A percentile compares a stretch with the other conserved stretches of the same genome.
phyloP scores from a whole-genome alignment of 306 rosid genomes.

The Cicer judaicum region DNA sequence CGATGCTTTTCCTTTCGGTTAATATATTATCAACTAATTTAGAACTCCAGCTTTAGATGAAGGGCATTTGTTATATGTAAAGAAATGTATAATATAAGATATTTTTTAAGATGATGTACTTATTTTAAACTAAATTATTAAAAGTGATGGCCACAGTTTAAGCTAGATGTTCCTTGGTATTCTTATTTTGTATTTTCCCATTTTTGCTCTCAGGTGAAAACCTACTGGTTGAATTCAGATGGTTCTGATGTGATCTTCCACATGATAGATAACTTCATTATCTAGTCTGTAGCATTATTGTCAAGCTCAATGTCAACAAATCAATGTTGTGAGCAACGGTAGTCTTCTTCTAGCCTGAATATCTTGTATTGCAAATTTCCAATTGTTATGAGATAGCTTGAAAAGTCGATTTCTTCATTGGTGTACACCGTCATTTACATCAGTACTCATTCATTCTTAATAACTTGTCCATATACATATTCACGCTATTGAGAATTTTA shows the following conservation, averaged over 20 bases:
- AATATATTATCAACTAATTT: conserved; percentile 9
- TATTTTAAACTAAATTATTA: conserved; percentile 10
- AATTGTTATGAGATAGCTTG: conserved; percentile 44
- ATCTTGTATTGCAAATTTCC: conserved; percentile 17
- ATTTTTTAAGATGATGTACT: conserved; percentile 17
- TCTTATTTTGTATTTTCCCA: conserved; percentile 35
- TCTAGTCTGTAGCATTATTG: conserved; percentile 57
- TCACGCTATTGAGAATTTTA: not conserved
- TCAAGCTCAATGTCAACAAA: conserved; percentile 24
- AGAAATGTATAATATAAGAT: not conserved
- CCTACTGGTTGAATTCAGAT: conserved; percentile 90
- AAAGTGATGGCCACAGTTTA: conserved; percentile 18
- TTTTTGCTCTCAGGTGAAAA: conserved; percentile 75
- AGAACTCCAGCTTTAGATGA: conserved; percentile 9
- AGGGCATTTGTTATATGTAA: not conserved
- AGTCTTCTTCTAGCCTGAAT: conserved; percentile 38
- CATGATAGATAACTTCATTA: conserved; percentile 83
- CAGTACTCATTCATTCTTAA: conserved; percentile 1
- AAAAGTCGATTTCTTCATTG: conserved; percentile 30
- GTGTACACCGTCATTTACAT: conserved; percentile 24
- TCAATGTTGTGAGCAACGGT: conserved; percentile 42
- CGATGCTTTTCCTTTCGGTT: conserved; percentile 14
- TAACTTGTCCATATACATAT: conserved; percentile 33
- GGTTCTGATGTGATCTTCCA: conserved; percentile 93
- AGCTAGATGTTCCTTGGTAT: conserved; percentile 16